These are phyloP conservation scores for Paraconiothyrium sp. DNA, from an alignment of 2,329 filamentous ascomycete species.

Conservation along the genomic window DNA sequence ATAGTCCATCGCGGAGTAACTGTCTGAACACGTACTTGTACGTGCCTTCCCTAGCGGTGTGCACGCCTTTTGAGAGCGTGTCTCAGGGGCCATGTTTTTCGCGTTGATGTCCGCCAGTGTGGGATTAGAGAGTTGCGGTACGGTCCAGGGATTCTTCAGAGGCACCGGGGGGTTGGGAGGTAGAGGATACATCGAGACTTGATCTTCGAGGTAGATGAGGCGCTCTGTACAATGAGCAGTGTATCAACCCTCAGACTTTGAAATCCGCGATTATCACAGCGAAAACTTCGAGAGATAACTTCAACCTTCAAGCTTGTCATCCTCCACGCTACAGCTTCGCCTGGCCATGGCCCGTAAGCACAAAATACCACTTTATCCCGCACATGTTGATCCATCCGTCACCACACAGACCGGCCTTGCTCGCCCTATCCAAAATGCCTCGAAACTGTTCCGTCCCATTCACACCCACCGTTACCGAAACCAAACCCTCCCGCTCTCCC, in stretches of 20 bases:
- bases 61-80: not conserved
- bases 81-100: not conserved
- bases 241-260: not conserved
- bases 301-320: not conserved
- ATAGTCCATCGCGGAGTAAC: no score
- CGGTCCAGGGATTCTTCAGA: no score
- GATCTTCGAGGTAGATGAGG: not conserved
- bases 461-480: constrained; percentile 52
- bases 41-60: not conserved
- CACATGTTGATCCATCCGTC: constrained; percentile 51
- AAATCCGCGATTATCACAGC: not conserved
- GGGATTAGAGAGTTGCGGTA: not conserved
- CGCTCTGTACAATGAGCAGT: not conserved
- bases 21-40: no score
- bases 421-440: constrained; percentile 45
- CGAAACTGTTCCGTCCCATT: constrained; percentile 44
- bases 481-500: constrained; percentile 48
- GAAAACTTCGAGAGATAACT: no score
- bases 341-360: constrained; percentile 30
- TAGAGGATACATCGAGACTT: not conserved
- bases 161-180: not conserved
- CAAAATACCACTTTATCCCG: constrained; percentile 51
- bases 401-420: constrained; percentile 39
- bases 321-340: constrained; percentile 30
- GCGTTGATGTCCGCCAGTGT: not conserved